Conservation (phyloP, 768 basidiomycete species). For the Vararia minispora region DNA sequence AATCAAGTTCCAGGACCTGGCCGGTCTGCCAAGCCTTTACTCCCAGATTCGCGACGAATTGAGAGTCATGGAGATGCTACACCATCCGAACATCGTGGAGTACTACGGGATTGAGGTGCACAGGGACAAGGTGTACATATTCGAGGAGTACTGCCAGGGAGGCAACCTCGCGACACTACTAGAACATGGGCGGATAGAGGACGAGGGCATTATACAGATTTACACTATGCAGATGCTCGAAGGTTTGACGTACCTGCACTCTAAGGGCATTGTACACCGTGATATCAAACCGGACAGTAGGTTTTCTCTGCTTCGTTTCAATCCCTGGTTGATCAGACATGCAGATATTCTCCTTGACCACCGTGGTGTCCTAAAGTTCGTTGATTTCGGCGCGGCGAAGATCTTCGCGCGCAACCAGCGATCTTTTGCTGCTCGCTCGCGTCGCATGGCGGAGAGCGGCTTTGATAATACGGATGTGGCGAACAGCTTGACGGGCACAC, state of each 20-base stretch:
- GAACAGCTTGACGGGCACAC: slow-evolving; percentile 91
- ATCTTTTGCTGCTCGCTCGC: slow-evolving; percentile 63
- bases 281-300: slow-evolving; percentile 98
- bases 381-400: slow-evolving; percentile 97
- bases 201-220: slow-evolving; percentile 89
- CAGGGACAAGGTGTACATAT: slow-evolving; percentile 97
- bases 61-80: slow-evolving; percentile 95
- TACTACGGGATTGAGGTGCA: slow-evolving; percentile 99
- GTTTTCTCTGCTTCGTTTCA: slow-evolving; percentile 21
- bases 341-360: slow-evolving; percentile 92
- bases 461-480: slow-evolving; percentile 37
- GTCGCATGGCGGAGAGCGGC: slow-evolving; percentile 39
- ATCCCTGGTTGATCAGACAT: background rate
- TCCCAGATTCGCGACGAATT: slow-evolving; percentile 93
- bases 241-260: slow-evolving; percentile 89
- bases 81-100: slow-evolving; percentile 95
- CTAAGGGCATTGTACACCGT: slow-evolving; percentile 85
- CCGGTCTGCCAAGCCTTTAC: slow-evolving; percentile 79
- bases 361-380: slow-evolving; percentile 87
- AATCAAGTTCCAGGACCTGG: slow-evolving; percentile 91
- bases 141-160: slow-evolving; percentile 96
- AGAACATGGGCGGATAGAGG: slow-evolving; percentile 92
- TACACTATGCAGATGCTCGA: slow-evolving; percentile 97
- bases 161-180: slow-evolving; percentile 83
- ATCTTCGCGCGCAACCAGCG: slow-evolving; percentile 86